Conservation (phyloP, 1,284 basidiomycete genomes). For the Wolfiporia cocos region DNA sequence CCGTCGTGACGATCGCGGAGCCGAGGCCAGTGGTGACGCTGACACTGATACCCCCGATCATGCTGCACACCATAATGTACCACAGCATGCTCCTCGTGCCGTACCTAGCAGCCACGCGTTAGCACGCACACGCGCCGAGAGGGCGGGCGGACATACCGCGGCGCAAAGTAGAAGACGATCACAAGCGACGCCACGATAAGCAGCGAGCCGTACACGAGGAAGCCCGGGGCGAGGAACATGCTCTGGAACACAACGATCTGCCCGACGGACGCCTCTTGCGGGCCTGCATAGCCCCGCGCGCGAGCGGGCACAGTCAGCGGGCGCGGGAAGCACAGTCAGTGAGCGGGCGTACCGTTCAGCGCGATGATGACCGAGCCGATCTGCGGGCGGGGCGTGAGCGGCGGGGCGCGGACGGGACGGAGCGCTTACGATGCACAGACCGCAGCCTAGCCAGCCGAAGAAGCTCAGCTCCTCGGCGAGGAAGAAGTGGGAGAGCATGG, state of each 20-base stretch:
- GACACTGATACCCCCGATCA: constrained; percentile 96
- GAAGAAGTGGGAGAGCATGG: constrained; percentile 89
- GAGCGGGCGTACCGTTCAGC: constrained; percentile 48
- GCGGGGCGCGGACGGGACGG: not conserved
- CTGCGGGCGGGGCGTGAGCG: constrained; percentile 25
- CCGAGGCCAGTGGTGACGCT: constrained; percentile 95
- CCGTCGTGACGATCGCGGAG: constrained; percentile 83
- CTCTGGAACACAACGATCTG: constrained; percentile 78
- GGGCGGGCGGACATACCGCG: constrained; percentile 38
- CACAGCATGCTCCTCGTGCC: constrained; percentile 95
- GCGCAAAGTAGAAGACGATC: constrained; percentile 78
- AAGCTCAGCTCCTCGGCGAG: constrained; percentile 89
- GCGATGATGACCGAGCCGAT: constrained; percentile 87
- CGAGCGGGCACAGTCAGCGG: not conserved
- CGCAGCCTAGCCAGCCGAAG: constrained; percentile 93
- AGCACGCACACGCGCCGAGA: constrained; percentile 1
- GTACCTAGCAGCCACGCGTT: constrained; percentile 42
- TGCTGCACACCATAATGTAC: constrained; percentile 91
- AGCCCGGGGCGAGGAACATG: constrained; percentile 84
- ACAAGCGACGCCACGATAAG: constrained; percentile 58
- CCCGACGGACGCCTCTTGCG: constrained; percentile 74
- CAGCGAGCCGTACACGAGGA: constrained; percentile 71
- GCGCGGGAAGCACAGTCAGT: not conserved
- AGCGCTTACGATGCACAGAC: constrained; percentile 69
- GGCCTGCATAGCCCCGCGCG: constrained; percentile 53